Percentiles rank a stretch among this genome's conserved stretches.
Evolutionary conservation across 1,284 basidiomycete species (phyloP).

Genomic region (Leccinum griseonigrum): DNA sequence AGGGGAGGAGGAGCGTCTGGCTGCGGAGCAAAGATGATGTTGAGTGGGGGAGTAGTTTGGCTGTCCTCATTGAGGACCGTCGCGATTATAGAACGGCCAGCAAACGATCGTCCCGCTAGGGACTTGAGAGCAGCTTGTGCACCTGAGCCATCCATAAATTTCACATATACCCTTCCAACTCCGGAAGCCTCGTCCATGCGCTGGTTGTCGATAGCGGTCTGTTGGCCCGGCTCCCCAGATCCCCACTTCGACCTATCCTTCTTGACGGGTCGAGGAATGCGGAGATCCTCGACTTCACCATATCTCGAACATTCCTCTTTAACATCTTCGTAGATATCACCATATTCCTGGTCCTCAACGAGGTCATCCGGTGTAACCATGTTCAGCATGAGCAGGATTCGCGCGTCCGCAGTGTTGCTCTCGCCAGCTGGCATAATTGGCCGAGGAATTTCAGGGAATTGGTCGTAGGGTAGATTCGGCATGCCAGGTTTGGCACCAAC

Average conservation of each 20-base stretch:
- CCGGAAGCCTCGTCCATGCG: conserved; percentile 83
- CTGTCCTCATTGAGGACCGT: conserved; percentile 78
- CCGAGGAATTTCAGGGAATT: conserved; percentile 73
- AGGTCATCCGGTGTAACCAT: conserved; percentile 98
- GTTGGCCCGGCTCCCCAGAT: conserved; percentile 56
- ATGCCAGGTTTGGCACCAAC: conserved; percentile 80
- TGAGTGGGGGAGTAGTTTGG: conserved; percentile 75
- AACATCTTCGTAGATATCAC: conserved; percentile 93
- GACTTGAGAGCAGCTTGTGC: conserved; percentile 76
- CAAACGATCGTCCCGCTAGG: conserved; percentile 90
- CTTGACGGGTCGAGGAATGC: conserved; percentile 85
- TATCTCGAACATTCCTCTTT: conserved; percentile 88
- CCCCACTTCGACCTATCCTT: conserved; percentile 83
- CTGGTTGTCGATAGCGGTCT: conserved; percentile 63
- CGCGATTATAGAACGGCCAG: conserved; percentile 85
- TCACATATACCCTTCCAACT: conserved; percentile 93
- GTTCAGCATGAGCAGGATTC: conserved; percentile 96
- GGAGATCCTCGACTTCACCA: conserved; percentile 81
- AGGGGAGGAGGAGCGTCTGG: conserved; percentile 78
- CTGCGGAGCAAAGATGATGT: conserved; percentile 76
- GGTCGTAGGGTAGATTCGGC: conserved; percentile 64
- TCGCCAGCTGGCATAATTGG: conserved; percentile 83
- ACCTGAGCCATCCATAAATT: conserved; percentile 62
- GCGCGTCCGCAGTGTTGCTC: conserved; percentile 55
- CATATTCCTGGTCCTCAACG: conserved; percentile 87